phyloP scores from a whole-genome alignment of 305 asterid species.

The Rubia peregrina region DNA sequence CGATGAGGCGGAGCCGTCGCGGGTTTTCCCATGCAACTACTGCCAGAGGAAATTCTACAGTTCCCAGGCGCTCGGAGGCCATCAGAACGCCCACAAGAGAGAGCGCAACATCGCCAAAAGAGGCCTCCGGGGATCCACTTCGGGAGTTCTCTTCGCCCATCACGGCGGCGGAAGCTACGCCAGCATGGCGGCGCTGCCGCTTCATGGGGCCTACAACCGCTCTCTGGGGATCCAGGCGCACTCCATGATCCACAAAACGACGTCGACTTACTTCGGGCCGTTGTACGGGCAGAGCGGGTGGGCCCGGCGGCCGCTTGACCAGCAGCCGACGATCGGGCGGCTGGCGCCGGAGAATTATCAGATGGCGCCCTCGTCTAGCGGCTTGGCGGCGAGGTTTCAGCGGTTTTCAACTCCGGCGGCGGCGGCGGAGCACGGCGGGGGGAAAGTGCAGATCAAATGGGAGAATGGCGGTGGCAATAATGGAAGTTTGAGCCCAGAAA shows the following conservation, averaged over 20 bases:
- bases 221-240: conserved; percentile 64
- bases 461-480: conserved; percentile 15
- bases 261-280: conserved; percentile 14
- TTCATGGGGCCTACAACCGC: conserved; percentile 55
- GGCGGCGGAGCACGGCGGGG: conserved; percentile 29
- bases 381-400: conserved; percentile 40
- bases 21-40: conserved; percentile 73
- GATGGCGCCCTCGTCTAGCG: conserved; percentile 27
- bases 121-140: conserved; percentile 18
- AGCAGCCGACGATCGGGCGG: conserved; percentile 43
- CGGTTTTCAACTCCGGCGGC: conserved; percentile 6
- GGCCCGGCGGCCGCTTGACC: conserved; percentile 42
- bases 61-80: conserved; percentile 91
- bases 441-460: conserved; percentile 32
- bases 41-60: conserved; percentile 77
- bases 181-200: conserved; percentile 52
- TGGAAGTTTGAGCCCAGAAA: conserved; percentile 15
- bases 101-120: conserved; percentile 67
- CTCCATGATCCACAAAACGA: conserved; percentile 58
- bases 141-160: background rate
- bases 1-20: conserved; percentile 27
- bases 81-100: conserved; percentile 82
- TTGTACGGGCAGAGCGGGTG: conserved; percentile 34
- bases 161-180: conserved; percentile 20
- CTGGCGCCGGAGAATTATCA: conserved; percentile 33